Percentiles rank a stretch among this genome's conserved stretches.
phyloP scores from a whole-genome alignment of 306 rosid species.

The Mimosa bimucronata region DNA sequence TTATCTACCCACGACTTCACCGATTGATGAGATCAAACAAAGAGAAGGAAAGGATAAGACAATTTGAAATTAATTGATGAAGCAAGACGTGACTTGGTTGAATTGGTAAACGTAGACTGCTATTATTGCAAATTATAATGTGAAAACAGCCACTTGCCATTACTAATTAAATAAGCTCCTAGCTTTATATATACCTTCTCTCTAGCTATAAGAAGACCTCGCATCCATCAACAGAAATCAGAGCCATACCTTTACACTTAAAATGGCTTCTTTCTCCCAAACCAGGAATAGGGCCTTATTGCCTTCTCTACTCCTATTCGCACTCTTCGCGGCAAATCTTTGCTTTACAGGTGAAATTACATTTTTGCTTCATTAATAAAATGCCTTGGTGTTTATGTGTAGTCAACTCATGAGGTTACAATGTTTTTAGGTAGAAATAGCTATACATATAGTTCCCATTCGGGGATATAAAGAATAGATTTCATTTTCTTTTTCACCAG shows the following conservation, averaged over 20 bases:
- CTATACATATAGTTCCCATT: neutral
- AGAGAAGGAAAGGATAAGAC: neutral
- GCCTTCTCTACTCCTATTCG: conserved; percentile 30
- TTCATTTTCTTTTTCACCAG: no score
- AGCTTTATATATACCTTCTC: no score
- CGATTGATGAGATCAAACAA: neutral
- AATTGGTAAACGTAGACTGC: conserved; percentile 21
- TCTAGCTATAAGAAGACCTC: conserved; percentile 1
- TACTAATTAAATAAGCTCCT: neutral
- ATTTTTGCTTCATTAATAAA: neutral
- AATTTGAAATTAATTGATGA: neutral
- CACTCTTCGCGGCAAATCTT: conserved; percentile 20
- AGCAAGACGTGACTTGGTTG: neutral
- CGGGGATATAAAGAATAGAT: neutral
- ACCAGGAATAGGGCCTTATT: neutral
- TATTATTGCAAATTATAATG: neutral
- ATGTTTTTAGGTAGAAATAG: neutral
- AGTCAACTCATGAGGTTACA: neutral
- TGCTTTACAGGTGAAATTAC: conserved; percentile 29
- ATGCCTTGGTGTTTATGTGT: neutral
- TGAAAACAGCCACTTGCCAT: neutral
- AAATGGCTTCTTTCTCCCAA: conserved; percentile 12
- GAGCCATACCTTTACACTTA: neutral
- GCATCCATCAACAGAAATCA: neutral
- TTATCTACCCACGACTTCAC: neutral